Evolutionary conservation across 495 filamentous ascomycete species (phyloP), one percentile per base, ranked within the genome.

Genomic region (Neurospora intermedia): DNA sequence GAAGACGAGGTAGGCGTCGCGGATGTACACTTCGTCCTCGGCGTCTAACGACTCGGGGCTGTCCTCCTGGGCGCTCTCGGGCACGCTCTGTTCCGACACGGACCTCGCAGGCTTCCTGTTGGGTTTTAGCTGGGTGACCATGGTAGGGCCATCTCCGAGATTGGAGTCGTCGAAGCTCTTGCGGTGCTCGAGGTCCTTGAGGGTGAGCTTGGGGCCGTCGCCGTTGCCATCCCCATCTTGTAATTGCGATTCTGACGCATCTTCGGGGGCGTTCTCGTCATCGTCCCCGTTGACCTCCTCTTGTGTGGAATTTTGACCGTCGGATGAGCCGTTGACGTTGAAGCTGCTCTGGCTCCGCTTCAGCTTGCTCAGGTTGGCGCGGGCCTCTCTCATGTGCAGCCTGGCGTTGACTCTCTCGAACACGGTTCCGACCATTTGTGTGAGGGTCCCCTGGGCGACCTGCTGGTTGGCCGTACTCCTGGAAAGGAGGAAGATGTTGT

Each of bases 351-450:
- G 80, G 74, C 81, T 84, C 62, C 77, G 78, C 76, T 84, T 83
- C 66, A 87, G 75, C 71, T 85, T 88, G 35, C 82, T 84, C 15
- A 88, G 77, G 74, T 84, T 89, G 45, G 79, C 76, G 54, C 85
- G 82, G 31, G 93, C 86, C 78, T 97, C 94, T 80, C 97, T 98
- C 84, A 93, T 89, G 72, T 93, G 89, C 71, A 98, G 82, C 43
- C 96, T 86, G n/a, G 88, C 88, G 78, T 94, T 95, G 69, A 98
- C 94, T 69, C 96, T 84, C 80, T 99, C 96, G 75, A 98, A 98
- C 3, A 99, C 96, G 18, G 96, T 98, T 71, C 94, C 93, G 7
- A 98, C 93, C 96, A 99, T 99, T 81, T 99, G 96, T 0, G 96
- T 97, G 69, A 99, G 84, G 4, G 96, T 97, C 0, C 94, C 96